Base-by-base conservation (phyloP, 331 rosid genomes). In the Phaseolus coccineus region DNA sequence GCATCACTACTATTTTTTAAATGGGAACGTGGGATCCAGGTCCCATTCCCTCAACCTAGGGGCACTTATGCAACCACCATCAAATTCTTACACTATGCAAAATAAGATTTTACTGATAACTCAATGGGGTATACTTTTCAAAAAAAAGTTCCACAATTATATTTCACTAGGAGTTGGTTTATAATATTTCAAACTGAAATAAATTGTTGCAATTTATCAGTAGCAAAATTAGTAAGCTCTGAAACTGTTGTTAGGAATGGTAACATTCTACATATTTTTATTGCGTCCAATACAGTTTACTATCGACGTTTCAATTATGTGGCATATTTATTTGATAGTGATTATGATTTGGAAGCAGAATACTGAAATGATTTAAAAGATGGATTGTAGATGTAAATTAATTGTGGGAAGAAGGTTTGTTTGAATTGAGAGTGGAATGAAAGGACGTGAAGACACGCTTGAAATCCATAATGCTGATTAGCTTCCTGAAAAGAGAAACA, bases 401-500 rank as follows among this genome's bases (percentile, higher is more conserved):
- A 19, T 19, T 19, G 22, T 19, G 22, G n/a, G 57, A 50, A 30
- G 31, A 64, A 65, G 56, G 31, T 46, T 81, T n/a, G 69, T 70
- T 53, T 51, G 62, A 63, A 71, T 5, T 22, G 82, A 42, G 70
- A 77, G 75, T 65, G 79, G 75, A 33, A 71, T 35, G 72, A 67
- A 66, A 66, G 80, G 85, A 80, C 85, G 82, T 48, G 82, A 71
- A 80, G 80, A 64, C 87, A 84, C 79, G 80, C 64, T 55, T 80
- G 82, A 76, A 61, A 70, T 63, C 84, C 82, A 84, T 63, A 58
- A 44, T 37, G 25, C 70, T 30, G 2, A 67, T 19, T 33, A 33
- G 63, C 70, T 55, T 52, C 66, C 37, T 1, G 30, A 9, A 59
- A 59, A 56, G 67, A 25, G 67, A 62, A 67, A 66, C 39, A 40